Base-by-base conservation (phyloP, 2,329 filamentous ascomycete species). In the Trichoderma citrinoviride region DNA sequence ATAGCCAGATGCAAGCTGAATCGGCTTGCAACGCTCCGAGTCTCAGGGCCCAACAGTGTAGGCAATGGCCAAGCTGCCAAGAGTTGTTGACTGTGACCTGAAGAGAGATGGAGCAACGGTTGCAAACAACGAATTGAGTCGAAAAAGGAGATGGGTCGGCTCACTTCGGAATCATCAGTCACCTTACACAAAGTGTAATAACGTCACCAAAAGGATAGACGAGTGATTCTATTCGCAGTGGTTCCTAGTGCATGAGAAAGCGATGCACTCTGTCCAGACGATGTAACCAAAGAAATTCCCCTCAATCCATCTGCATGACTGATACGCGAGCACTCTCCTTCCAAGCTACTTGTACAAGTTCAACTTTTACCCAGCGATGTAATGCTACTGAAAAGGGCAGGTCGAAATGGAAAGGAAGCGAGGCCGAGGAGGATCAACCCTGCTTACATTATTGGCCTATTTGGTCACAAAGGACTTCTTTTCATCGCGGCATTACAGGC, bases 141-240 rank as follows among this genome's bases (percentile, higher is more conserved):
- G 7, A 14, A 17, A 14, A 3, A 43, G 3, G 5, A 14, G 23
- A 17, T 7, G 14, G 43, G 41, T 50, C 55, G 49, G 55, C 3
- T 54, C 40, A 47, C 37, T 55, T 21, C 61, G 43, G 53, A 46
- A 64, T 58, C 47, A 15, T 19, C 58, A 19, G 40, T 37, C n/a
- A n/a, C n/a, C n/a, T n/a, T 27, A 10, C 49, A 21, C 21, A n/a
- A 25, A 58, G 1, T 17, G 27, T n/a, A 44, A 44, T 5, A 33
- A 33, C 12, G 37, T n/a, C 21, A 56, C 7, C 19, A 43, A 25
- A 19, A 19, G 8, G 15, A 17, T 10, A 41, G 7, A 23, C 12
- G 19, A n/a, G 12, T 23, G 58, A 23, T 6, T 40, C 29, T 3
- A 41, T 41, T 50, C 10, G 19, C 19, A 14, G 33, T 25, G 21